Conservation (phyloP, 2,329 filamentous ascomycete genomes). For the Rhynchosporium graminicola region DNA sequence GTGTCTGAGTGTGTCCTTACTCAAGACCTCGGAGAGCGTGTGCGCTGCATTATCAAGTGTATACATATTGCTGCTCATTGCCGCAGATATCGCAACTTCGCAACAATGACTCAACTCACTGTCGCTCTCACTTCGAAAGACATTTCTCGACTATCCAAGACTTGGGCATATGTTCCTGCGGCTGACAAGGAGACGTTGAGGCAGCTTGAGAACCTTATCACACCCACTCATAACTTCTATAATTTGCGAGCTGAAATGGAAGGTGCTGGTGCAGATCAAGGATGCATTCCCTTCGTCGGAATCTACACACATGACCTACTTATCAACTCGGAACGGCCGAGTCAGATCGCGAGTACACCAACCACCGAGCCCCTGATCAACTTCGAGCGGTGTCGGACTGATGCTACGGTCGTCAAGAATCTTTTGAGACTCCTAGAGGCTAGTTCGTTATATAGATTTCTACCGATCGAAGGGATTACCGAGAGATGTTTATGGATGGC, state of each 20-base stretch:
- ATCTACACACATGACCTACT: conserved; percentile 83
- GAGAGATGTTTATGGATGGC: conserved; percentile 86
- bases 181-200: conserved; percentile 65
- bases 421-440: conserved; percentile 77
- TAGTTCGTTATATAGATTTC: conserved; percentile 72
- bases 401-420: conserved; percentile 77
- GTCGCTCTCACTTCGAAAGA: conserved; percentile 76
- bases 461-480: conserved; percentile 73
- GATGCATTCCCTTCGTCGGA: conserved; percentile 82
- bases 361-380: conserved; percentile 72
- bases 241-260: conserved; percentile 81
- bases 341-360: conserved; percentile 69
- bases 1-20: conserved; percentile 79
- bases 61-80: conserved; percentile 80
- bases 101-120: conserved; percentile 78
- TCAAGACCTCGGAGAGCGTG: conserved; percentile 69
- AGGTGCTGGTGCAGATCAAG: conserved; percentile 58
- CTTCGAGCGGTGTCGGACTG: conserved; percentile 78
- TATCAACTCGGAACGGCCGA: conserved; percentile 77
- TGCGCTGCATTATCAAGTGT: conserved; percentile 75
- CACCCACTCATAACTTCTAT: conserved; percentile 76
- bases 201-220: conserved; percentile 71
- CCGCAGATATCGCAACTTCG: conserved; percentile 76
- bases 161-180: conserved; percentile 70
- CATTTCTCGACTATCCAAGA: conserved; percentile 64